Evolutionary conservation across 768 basidiomycete species (phyloP).

Genomic region (Lactifluus volemus): DNA sequence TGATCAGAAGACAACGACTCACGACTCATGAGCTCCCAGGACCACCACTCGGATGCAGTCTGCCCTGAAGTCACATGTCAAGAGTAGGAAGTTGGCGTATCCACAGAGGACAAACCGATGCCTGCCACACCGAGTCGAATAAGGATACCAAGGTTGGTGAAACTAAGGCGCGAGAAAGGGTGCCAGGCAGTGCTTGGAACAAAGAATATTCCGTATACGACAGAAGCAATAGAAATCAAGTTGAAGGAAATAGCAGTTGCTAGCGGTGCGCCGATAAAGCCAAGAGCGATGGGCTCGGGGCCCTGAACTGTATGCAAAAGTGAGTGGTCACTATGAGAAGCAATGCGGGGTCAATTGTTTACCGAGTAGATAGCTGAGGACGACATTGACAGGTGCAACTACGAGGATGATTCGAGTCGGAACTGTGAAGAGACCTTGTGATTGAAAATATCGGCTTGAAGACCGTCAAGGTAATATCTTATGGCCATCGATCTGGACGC

Average conservation of each 20-base stretch:
- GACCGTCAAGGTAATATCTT: not conserved
- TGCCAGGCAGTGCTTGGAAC: slow-evolving; percentile 75
- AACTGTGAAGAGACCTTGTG: slow-evolving; percentile 76
- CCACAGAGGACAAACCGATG: slow-evolving; percentile 38
- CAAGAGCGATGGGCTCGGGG: slow-evolving; percentile 64
- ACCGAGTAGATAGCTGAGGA: slow-evolving; percentile 85
- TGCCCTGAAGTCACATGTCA: slow-evolving; percentile 38
- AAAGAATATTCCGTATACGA: slow-evolving; percentile 54
- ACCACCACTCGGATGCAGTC: slow-evolving; percentile 93
- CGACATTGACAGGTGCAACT: slow-evolving; percentile 77
- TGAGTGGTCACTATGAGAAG: not conserved
- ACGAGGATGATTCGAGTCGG: slow-evolving; percentile 78
- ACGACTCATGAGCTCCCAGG: slow-evolving; percentile 78
- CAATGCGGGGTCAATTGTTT: slow-evolving; percentile 15
- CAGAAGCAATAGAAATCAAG: slow-evolving; percentile 56
- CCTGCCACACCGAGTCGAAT: slow-evolving; percentile 76
- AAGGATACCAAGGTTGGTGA: slow-evolving; percentile 59
- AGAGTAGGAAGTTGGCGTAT: not conserved
- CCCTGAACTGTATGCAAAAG: slow-evolving; percentile 58
- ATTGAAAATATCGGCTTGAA: slow-evolving; percentile 66
- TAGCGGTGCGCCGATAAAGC: slow-evolving; percentile 88
- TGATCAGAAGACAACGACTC: slow-evolving; percentile 19
- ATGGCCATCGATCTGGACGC: not conserved
- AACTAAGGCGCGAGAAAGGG: slow-evolving; percentile 54
- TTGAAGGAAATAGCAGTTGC: slow-evolving; percentile 87